A percentile compares a stretch with the other conserved stretches of the same genome.
These are phyloP conservation scores for Phaeosphaeria sp. DNA, from an alignment of 2,329 filamentous ascomycete genomes.

Conservation along the genomic window DNA sequence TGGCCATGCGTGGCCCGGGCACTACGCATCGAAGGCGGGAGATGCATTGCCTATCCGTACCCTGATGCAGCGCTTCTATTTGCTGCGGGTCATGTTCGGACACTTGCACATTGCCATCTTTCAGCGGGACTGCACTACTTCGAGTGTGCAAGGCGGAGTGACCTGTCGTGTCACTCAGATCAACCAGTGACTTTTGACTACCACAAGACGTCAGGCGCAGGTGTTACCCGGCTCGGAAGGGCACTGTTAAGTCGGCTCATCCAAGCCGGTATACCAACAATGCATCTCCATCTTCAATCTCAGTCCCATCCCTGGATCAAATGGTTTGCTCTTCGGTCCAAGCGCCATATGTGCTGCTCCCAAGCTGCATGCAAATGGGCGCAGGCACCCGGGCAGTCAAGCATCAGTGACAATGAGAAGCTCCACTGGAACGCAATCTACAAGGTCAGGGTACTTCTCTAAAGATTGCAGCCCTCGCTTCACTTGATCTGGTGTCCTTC, in stretches of 20 bases:
- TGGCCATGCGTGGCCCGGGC: conserved; percentile 21
- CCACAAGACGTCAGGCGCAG: conserved; percentile 24
- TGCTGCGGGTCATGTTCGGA: conserved; percentile 13
- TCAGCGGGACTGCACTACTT: conserved; percentile 16
- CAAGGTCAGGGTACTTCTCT: conserved; percentile 15
- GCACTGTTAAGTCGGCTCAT: conserved; percentile 9
- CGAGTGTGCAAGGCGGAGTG: conserved; percentile 27
- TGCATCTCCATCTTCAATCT: background rate
- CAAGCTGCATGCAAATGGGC: conserved; percentile 42
- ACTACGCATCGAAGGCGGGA: conserved; percentile 25
- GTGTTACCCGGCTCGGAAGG: conserved; percentile 19
- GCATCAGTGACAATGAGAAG: conserved; percentile 39
- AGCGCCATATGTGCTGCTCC: conserved; percentile 21
- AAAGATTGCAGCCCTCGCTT: conserved; percentile 44
- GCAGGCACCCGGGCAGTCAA: conserved; percentile 32
- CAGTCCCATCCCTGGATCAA: conserved; percentile 11
- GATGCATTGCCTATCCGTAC: conserved; percentile 10
- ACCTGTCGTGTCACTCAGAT: conserved; percentile 27
- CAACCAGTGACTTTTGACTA: conserved; percentile 10
- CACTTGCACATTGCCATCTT: conserved; percentile 34
- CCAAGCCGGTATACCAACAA: conserved; percentile 1
- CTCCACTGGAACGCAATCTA: conserved; percentile 1
- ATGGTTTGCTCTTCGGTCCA: conserved; percentile 37
- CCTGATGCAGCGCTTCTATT: conserved; percentile 21
- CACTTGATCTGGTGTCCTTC: conserved; percentile 34